phyloP scores from a whole-genome alignment of 179 eudicot species.

The Patellifolia procumbens region DNA sequence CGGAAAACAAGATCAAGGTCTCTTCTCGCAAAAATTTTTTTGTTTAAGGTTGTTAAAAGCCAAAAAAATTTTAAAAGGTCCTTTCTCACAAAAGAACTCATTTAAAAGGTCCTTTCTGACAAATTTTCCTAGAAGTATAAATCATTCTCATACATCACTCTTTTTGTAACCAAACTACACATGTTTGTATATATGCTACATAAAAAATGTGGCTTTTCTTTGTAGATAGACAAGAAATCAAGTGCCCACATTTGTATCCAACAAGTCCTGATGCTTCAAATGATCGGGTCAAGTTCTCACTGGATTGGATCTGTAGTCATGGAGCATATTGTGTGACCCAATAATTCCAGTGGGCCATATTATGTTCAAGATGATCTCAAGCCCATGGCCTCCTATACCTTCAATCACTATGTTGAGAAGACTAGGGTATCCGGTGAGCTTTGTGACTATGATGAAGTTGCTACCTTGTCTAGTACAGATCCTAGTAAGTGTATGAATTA shows the following conservation, averaged over 20 bases:
- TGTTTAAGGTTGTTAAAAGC: too few species aligned
- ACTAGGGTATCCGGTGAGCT: slow-evolving; percentile 15
- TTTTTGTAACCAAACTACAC: too few species aligned
- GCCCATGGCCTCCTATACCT: slow-evolving; percentile 25
- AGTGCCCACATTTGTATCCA: slow-evolving; percentile 22
- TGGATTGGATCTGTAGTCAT: slow-evolving; percentile 16
- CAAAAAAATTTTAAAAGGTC: too few species aligned
- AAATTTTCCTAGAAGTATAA: too few species aligned
- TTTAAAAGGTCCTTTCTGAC: too few species aligned
- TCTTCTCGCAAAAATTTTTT: too few species aligned
- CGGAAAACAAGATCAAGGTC: too few species aligned
- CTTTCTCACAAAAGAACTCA: too few species aligned
- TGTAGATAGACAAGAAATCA: background rate
- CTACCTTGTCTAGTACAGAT: background rate
- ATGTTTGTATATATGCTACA: too few species aligned
- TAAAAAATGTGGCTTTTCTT: too few species aligned
- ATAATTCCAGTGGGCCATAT: slow-evolving; percentile 20
- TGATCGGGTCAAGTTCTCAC: background rate
- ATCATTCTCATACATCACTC: too few species aligned
- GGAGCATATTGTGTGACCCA: slow-evolving; percentile 26
- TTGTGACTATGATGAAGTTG: slow-evolving; percentile 19
- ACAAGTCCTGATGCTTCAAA: background rate
- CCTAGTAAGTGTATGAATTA: slow-evolving; percentile 32
- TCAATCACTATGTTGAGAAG: slow-evolving; percentile 21
- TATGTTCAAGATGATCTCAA: slow-evolving; percentile 2